phyloP scores from a whole-genome alignment of 495 filamentous ascomycete genomes.

The Penicillium atrosanguineum region DNA sequence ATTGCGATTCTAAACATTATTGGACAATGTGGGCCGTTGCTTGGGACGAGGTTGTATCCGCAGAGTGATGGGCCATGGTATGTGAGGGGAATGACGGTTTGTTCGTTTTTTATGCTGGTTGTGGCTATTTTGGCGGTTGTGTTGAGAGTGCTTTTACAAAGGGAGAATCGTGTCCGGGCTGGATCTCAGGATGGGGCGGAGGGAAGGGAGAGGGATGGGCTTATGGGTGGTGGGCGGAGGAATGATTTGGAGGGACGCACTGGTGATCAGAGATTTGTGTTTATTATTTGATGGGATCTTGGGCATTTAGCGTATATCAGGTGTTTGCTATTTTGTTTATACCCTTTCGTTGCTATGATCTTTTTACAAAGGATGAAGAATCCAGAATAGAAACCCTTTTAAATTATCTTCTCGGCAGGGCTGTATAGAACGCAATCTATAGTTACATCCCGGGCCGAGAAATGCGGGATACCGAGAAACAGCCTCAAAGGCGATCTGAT shows the following conservation, averaged over 20 bases:
- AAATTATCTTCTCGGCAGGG: too few species aligned
- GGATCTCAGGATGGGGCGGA: slow-evolving; percentile 10
- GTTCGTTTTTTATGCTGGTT: slow-evolving; percentile 56
- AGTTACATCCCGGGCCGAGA: too few species aligned
- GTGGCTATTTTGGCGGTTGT: slow-evolving; percentile 45
- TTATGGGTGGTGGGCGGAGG: slow-evolving; percentile 33
- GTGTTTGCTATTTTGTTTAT: neutral
- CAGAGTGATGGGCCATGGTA: slow-evolving; percentile 56
- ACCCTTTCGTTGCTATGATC: neutral
- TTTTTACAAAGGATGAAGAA: too few species aligned
- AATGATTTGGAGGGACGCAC: slow-evolving; percentile 20
- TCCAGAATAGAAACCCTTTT: too few species aligned
- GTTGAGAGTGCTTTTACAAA: slow-evolving; percentile 45
- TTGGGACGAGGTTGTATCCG: slow-evolving; percentile 62
- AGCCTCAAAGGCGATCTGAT: too few species aligned
- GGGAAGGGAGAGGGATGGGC: slow-evolving; percentile 36
- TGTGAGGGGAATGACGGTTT: slow-evolving; percentile 55
- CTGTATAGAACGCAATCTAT: too few species aligned
- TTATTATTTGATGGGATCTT: slow-evolving; percentile 24
- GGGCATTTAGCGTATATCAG: slow-evolving; percentile 1
- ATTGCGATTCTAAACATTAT: slow-evolving; percentile 58
- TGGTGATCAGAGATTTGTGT: slow-evolving; percentile 28
- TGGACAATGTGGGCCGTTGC: slow-evolving; percentile 60
- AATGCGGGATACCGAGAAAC: too few species aligned
- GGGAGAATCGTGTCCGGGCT: slow-evolving; percentile 35